Percentiles rank a stretch among this genome's conserved stretches.
Evolutionary conservation across 2,329 filamentous ascomycete genomes (phyloP).

Genomic region (Beauveria bassiana): DNA sequence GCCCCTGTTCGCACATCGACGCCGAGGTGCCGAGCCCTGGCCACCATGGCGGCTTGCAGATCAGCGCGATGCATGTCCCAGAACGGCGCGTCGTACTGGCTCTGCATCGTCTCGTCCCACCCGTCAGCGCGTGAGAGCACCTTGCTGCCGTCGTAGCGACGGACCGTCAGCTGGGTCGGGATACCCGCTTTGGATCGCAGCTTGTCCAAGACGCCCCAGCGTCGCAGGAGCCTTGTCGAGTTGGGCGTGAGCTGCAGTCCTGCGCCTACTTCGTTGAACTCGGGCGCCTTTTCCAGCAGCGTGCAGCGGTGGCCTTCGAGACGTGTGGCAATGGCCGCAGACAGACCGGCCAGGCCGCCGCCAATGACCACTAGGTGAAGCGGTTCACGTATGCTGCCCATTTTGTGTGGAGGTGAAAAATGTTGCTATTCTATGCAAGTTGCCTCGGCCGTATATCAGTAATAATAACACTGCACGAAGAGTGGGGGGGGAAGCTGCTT

Average conservation of each 20-base stretch:
- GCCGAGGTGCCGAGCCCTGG: conserved; percentile 44
- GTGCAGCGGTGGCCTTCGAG: neutral
- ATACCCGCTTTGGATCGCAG: conserved; percentile 31
- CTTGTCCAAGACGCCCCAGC: conserved; percentile 39
- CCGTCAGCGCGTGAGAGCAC: conserved; percentile 35
- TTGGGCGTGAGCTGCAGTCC: conserved; percentile 48
- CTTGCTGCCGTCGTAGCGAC: conserved; percentile 45
- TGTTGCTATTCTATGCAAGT: neutral
- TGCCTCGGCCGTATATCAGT: neutral
- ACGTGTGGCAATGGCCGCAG: neutral
- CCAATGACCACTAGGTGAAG: neutral
- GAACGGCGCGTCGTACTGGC: conserved; percentile 50
- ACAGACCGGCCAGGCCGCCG: neutral
- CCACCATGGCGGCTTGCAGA: conserved; percentile 45
- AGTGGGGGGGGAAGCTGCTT: too few species aligned
- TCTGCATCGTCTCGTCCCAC: conserved; percentile 44
- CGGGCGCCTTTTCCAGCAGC: neutral
- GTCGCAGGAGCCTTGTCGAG: conserved; percentile 39
- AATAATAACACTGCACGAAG: too few species aligned
- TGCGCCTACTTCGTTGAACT: conserved; percentile 35
- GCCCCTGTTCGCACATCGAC: conserved; percentile 42
- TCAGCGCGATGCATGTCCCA: conserved; percentile 56
- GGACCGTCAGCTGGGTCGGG: conserved; percentile 42
- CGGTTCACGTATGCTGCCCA: neutral
- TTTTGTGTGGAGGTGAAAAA: neutral